Evolutionary conservation across 768 basidiomycete genomes (phyloP), one percentile per base, ranked within the genome.

Genomic region (Suillus brevipes): DNA sequence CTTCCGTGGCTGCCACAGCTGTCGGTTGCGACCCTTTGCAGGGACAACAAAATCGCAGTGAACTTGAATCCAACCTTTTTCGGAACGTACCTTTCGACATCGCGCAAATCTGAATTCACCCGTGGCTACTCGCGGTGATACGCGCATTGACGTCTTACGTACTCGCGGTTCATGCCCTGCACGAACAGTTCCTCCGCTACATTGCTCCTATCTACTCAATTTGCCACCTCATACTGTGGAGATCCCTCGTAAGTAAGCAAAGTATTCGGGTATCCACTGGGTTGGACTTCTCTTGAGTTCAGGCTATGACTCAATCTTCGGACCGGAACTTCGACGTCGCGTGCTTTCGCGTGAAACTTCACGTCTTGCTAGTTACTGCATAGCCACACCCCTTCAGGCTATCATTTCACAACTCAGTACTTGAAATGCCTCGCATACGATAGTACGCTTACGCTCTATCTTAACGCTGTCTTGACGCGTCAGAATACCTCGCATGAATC

Each of bases 11-110:
- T 53, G 18, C 16, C 10, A 18, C 36, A 6, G 65, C 61, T 4
- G 69, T 69, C 0, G 67, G 65, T 1, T 23, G 68, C 10, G 61
- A 68, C 6, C 65, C 65, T 9, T 23, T 73, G 59, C 70, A 71
- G 36, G 67, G 72, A 16, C 74, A 74, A 62, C 62, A 71, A 14
- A 65, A 73, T 25, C 72, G 70, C 63, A 74, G 31, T 31, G 31
- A 31, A 2, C 4, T 77, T 36, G 72, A 74, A 6, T 65, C 71
- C 6, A 78, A 78, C 63, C 72, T 81, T 2, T 72, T 81, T 6
- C 70, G 71, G 20, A 78, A 77, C 1, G 62, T 75, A 0, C 74
- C 78, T 16, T 77, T 81, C 55, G 77, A 81, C 20, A 75, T 75
- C 3, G 70, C 79, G 57, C 78, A 78, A 60, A 68, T 69, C 3